A percentile compares a stretch with the other conserved stretches of the same genome.
These are phyloP conservation scores for Strigomonas oncopelti DNA, from an alignment of 208 protist species.

Conservation along the genomic window DNA sequence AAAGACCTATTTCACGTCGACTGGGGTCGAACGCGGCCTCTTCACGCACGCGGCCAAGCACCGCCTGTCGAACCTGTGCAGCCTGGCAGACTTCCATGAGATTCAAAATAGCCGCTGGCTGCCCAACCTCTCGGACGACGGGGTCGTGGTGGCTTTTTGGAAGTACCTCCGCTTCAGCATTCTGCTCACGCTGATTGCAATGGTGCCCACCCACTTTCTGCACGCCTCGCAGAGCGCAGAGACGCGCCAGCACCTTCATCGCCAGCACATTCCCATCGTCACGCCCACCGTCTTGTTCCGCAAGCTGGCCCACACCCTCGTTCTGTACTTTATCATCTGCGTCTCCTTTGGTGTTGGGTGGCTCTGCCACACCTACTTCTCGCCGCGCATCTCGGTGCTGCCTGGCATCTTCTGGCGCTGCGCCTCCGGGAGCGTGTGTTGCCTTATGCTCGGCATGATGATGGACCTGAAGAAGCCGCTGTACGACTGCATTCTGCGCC, in stretches of 20 bases:
- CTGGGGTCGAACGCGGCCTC: background rate
- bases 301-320: slow-evolving; percentile 57
- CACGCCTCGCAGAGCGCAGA: slow-evolving; percentile 19
- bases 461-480: slow-evolving; percentile 77
- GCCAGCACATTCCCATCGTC: slow-evolving; percentile 39
- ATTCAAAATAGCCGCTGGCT: background rate
- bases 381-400: slow-evolving; percentile 21
- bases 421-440: slow-evolving; percentile 22
- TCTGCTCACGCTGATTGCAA: background rate
- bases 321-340: slow-evolving; percentile 32
- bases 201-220: background rate
- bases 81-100: background rate
- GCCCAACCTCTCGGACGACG: background rate
- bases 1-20: background rate
- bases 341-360: slow-evolving; percentile 12
- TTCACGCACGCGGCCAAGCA: background rate
- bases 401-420: slow-evolving; percentile 26
- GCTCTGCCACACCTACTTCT: slow-evolving; percentile 1
- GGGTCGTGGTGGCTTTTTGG: background rate
- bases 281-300: slow-evolving; percentile 60
- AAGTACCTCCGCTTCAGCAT: background rate
- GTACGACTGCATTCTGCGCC: slow-evolving; percentile 50
- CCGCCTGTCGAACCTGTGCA: background rate
- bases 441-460: slow-evolving; percentile 54
- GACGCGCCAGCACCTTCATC: slow-evolving; percentile 29